phyloP scores from a whole-genome alignment of 768 basidiomycete species.

The Podaxis mareebaensis region DNA sequence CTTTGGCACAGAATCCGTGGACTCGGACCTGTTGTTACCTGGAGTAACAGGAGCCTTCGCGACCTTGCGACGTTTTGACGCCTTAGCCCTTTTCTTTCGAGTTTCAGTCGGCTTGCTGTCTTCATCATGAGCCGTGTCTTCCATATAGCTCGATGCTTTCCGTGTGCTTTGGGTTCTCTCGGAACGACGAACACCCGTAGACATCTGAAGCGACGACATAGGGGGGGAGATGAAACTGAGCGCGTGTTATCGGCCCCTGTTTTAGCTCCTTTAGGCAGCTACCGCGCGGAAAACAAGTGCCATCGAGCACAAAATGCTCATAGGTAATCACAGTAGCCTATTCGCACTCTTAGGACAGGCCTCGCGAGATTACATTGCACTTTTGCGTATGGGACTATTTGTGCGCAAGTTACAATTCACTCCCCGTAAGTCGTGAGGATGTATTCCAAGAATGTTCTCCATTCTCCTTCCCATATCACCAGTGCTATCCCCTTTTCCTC shows the following conservation, averaged over 20 bases:
- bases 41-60: not conserved
- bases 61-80: not conserved
- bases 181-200: not conserved
- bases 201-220: too few species aligned
- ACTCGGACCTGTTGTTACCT: not conserved
- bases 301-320: too few species aligned
- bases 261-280: too few species aligned
- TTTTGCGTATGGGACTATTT: not conserved
- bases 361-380: too few species aligned
- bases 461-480: constrained; percentile 46
- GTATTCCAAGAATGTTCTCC: constrained; percentile 45
- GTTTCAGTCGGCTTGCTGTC: not conserved
- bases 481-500: constrained; percentile 47
- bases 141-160: too few species aligned
- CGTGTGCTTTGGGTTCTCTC: not conserved
- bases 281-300: too few species aligned
- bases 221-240: too few species aligned
- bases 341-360: too few species aligned
- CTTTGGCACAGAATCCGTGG: not conserved
- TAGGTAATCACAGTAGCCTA: too few species aligned
- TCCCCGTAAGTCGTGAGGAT: constrained; percentile 6
- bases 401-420: not conserved
- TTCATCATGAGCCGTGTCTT: not conserved
- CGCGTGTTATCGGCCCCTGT: too few species aligned
- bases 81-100: not conserved